These are phyloP conservation scores for Hyparrhenia diplandra DNA, from an alignment of 176 grass and related monocot species.

Conservation along the genomic window DNA sequence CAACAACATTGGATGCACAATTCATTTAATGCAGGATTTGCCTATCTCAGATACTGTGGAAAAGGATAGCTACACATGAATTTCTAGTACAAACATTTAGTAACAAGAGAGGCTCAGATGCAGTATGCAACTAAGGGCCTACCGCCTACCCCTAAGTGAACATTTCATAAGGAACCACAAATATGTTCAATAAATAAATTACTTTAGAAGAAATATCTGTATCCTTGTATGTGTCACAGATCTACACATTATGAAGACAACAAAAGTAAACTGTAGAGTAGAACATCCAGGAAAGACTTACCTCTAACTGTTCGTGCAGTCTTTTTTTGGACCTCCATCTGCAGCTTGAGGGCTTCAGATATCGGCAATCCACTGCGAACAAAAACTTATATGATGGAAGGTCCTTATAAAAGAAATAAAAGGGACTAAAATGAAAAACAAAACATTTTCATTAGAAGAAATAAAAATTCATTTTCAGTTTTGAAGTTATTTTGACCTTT, in stretches of 20 bases:
- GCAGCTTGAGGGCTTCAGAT: constrained; percentile 86
- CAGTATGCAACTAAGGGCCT: neutral
- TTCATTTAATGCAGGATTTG: neutral
- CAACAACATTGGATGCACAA: neutral
- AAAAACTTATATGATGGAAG: constrained; percentile 26
- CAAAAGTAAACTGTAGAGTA: neutral
- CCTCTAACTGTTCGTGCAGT: constrained; percentile 95
- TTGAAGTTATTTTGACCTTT: neutral
- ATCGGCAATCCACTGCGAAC: constrained; percentile 72
- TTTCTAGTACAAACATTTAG: neutral
- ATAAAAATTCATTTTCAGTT: neutral
- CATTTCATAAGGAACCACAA: neutral
- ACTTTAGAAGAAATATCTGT: neutral
- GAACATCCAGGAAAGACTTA: constrained; percentile 33
- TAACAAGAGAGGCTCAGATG: neutral
- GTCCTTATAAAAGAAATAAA: neutral
- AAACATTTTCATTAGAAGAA: neutral
- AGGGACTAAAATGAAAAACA: neutral
- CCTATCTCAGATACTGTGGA: neutral
- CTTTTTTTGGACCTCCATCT: constrained; percentile 96
- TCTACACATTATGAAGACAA: neutral
- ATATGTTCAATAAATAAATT: constrained; percentile 6
- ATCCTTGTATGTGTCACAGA: neutral
- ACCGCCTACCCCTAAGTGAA: neutral
- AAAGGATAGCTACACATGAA: neutral